These are phyloP conservation scores for Aphanomyces stellatus DNA, from an alignment of 352 stramenopile genomes.

Conservation along the genomic window DNA sequence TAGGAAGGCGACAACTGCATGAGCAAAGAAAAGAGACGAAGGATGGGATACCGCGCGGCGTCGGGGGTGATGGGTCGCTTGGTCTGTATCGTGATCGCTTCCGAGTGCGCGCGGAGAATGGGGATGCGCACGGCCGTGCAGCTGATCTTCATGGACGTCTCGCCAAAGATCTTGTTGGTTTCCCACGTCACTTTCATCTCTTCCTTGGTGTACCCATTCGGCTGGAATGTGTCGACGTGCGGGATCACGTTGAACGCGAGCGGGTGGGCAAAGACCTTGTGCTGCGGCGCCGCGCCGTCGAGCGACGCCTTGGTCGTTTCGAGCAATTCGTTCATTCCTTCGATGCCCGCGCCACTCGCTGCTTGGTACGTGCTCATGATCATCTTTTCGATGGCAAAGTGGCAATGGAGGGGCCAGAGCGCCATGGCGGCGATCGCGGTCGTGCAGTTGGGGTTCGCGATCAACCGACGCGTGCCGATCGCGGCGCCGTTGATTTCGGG, in stretches of 20 bases:
- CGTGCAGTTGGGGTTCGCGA: constrained; percentile 99
- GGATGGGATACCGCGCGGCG: constrained; percentile 44
- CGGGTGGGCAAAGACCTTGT: constrained; percentile 96
- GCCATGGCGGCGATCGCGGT: constrained; percentile 97
- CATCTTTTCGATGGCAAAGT: constrained; percentile 94
- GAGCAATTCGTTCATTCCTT: constrained; percentile 94
- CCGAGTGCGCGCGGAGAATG: constrained; percentile 95
- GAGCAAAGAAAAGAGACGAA: neutral
- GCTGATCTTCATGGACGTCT: constrained; percentile 65
- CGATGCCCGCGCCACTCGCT: constrained; percentile 81
- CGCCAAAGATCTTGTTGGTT: constrained; percentile 96
- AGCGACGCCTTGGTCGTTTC: constrained; percentile 77
- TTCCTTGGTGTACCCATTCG: constrained; percentile 98
- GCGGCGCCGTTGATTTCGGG: constrained; percentile 93
- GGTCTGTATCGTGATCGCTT: constrained; percentile 94
- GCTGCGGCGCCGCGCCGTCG: constrained; percentile 35
- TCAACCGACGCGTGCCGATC: constrained; percentile 76
- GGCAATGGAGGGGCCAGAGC: constrained; percentile 93
- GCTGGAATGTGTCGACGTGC: constrained; percentile 99
- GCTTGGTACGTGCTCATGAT: constrained; percentile 96
- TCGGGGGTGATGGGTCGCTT: constrained; percentile 82
- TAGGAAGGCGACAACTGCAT: neutral
- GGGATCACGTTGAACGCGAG: constrained; percentile 99
- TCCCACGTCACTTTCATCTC: constrained; percentile 99
- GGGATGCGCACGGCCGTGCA: constrained; percentile 96